Conservation (phyloP, 768 basidiomycete species). For the Suillus paluster region DNA sequence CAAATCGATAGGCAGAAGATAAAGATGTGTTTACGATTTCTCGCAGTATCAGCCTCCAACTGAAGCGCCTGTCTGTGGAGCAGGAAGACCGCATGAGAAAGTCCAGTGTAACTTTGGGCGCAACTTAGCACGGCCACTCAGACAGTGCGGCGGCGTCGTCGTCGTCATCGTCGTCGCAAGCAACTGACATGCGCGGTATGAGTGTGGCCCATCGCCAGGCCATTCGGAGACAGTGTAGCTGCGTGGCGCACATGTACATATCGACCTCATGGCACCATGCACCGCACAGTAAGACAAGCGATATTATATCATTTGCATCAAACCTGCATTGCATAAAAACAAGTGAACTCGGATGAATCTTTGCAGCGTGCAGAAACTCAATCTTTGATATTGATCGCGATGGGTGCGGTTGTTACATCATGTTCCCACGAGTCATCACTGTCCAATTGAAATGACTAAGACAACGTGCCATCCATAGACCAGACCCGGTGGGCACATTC, state of each 20-base stretch:
- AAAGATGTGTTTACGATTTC: neutral
- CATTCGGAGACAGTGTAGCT: neutral
- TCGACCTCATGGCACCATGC: conserved; percentile 1
- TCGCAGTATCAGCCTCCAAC: neutral
- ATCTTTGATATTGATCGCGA: conserved; percentile 5
- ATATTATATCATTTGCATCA: conserved; percentile 1
- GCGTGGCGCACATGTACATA: neutral
- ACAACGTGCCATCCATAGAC: neutral
- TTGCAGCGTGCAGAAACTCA: neutral
- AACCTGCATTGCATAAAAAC: conserved; percentile 5
- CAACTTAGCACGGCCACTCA: neutral
- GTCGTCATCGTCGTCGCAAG: neutral
- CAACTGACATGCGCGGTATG: neutral
- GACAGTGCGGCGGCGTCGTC: neutral
- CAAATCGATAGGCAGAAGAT: neutral
- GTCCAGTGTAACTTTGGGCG: neutral
- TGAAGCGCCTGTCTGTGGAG: conserved; percentile 5
- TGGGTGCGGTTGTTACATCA: conserved; percentile 7
- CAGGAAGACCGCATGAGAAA: conserved; percentile 5
- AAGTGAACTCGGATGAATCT: neutral
- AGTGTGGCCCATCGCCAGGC: neutral
- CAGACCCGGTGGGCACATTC: neutral
- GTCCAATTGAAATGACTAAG: neutral
- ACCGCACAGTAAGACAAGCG: neutral
- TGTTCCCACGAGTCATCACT: neutral